These are phyloP conservation scores for Emmonsiellopsis sp. DNA, from an alignment of 2,329 filamentous ascomycete species.

Conservation along the genomic window DNA sequence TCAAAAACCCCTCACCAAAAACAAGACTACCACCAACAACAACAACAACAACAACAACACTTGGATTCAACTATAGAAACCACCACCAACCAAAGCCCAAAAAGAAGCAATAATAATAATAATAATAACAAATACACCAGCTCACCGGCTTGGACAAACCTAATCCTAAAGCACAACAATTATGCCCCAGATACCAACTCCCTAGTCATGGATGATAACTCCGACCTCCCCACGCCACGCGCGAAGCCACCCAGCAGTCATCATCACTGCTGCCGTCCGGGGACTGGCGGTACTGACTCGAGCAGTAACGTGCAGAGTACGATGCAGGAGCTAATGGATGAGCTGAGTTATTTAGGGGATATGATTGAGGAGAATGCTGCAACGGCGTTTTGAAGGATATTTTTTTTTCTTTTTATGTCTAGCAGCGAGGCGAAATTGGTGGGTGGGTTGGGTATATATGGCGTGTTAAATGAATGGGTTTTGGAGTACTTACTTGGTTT, in stretches of 20 bases:
- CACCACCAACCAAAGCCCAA: conserved; percentile 24
- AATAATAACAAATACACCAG: neutral
- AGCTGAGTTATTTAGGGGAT: conserved; percentile 43
- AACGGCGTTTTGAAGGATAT: conserved; percentile 2
- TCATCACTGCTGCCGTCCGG: too few species aligned
- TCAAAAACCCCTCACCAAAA: conserved; percentile 20
- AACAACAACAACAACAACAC: neutral
- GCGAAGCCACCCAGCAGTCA: neutral
- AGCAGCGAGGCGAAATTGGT: neutral
- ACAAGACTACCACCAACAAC: neutral
- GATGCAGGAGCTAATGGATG: conserved; percentile 42
- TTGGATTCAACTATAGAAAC: too few species aligned
- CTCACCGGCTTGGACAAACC: neutral
- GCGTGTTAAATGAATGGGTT: neutral
- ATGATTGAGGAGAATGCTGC: conserved; percentile 33
- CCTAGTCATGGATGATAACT: neutral
- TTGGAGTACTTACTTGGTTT: neutral
- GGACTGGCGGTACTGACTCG: too few species aligned
- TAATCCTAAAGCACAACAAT: conserved; percentile 1
- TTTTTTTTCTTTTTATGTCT: neutral
- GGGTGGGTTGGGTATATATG: neutral
- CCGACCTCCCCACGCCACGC: conserved; percentile 4
- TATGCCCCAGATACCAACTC: neutral
- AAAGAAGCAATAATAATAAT: conserved; percentile 7
- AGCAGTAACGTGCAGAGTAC: conserved; percentile 14